Conservation (phyloP, 495 filamentous ascomycete species). For the Annulohypoxylon bovei region DNA sequence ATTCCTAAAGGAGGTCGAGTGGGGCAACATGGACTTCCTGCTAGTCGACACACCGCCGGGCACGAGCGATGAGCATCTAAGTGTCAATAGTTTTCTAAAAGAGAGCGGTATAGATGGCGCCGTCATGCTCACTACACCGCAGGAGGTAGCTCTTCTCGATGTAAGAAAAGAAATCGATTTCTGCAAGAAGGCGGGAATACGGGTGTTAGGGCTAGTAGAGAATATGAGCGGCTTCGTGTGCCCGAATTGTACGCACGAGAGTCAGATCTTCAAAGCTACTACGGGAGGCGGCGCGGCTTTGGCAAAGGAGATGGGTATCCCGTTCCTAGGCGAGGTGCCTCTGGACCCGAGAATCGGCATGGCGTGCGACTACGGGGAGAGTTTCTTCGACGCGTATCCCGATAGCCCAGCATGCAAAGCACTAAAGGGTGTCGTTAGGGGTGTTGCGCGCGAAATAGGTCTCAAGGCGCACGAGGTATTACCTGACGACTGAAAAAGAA, state of each 20-base stretch:
- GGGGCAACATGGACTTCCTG: conserved; percentile 93
- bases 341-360: conserved; percentile 94
- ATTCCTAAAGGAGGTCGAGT: conserved; percentile 96
- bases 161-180: conserved; percentile 98
- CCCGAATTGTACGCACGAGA: conserved; percentile 81
- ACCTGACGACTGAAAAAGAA: conserved; percentile 46
- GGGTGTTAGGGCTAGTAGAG: conserved; percentile 88
- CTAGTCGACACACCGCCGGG: conserved; percentile 96
- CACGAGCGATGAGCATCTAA: conserved; percentile 93
- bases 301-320: conserved; percentile 84
- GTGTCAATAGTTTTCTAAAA: conserved; percentile 86
- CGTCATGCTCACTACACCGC: conserved; percentile 91
- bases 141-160: conserved; percentile 92
- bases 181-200: conserved; percentile 92
- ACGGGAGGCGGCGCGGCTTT: conserved; percentile 85
- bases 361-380: conserved; percentile 96
- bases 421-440: conserved; percentile 77
- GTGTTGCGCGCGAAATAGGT: conserved; percentile 72
- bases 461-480: conserved; percentile 53
- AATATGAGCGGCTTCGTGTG: conserved; percentile 99
- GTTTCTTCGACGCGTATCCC: conserved; percentile 91
- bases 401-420: conserved; percentile 89
- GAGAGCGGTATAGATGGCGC: conserved; percentile 92
- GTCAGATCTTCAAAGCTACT: conserved; percentile 88
- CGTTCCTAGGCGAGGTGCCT: conserved; percentile 90